Conservation (phyloP, 2,329 filamentous ascomycete species). For the Fusarium mundagurra region DNA sequence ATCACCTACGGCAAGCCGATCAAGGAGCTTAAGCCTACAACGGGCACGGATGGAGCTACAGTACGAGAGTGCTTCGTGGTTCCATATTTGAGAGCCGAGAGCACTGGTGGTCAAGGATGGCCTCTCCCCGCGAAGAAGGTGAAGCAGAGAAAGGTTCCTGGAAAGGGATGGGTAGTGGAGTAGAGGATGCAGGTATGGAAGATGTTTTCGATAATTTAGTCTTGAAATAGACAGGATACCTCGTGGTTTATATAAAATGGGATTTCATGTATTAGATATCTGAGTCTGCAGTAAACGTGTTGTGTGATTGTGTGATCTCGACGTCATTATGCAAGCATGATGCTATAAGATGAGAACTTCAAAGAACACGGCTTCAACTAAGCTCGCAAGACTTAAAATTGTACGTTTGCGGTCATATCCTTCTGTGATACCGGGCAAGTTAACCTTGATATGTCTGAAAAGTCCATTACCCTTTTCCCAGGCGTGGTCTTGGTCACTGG, state of each 20-base stretch:
- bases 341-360: background rate
- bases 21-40: constrained; percentile 73
- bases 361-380: background rate
- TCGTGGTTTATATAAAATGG: constrained; percentile 17
- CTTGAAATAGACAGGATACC: constrained; percentile 39
- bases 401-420: background rate
- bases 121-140: constrained; percentile 87
- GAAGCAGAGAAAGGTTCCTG: constrained; percentile 77
- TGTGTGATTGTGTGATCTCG: constrained; percentile 7
- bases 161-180: constrained; percentile 79
- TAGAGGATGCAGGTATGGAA: constrained; percentile 40
- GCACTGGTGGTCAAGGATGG: constrained; percentile 77
- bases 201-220: background rate
- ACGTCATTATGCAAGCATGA: constrained; percentile 20
- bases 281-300: background rate
- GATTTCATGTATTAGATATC: background rate
- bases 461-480: constrained; percentile 36
- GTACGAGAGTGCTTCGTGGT: constrained; percentile 84
- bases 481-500: constrained; percentile 47
- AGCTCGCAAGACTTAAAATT: no score
- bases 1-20: constrained; percentile 89
- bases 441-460: constrained; percentile 1
- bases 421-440: no score
- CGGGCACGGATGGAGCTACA: constrained; percentile 49
- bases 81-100: constrained; percentile 77